A percentile compares a stretch with the other conserved stretches of the same genome.
These are phyloP conservation scores for Hyaloscypha hepaticicola DNA, from an alignment of 495 filamentous ascomycete genomes.

Conservation along the genomic window DNA sequence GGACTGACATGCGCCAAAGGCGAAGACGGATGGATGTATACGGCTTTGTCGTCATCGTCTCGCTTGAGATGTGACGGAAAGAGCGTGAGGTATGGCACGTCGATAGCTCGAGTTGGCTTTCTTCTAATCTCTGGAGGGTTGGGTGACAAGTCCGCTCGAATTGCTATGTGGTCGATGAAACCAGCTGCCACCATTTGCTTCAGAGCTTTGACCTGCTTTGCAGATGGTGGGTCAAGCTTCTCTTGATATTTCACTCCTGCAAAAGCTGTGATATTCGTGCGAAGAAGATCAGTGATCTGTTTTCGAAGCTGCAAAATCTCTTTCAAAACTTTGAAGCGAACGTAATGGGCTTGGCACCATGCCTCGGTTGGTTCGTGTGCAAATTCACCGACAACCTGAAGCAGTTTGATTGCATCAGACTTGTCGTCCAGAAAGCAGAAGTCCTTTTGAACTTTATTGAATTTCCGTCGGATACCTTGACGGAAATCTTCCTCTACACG, in stretches of 20 bases:
- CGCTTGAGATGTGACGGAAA: conserved; percentile 60
- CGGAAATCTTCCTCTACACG: conserved; percentile 66
- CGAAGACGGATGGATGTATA: conserved; percentile 58
- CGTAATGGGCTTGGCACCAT: conserved; percentile 81
- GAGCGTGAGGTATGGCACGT: conserved; percentile 88
- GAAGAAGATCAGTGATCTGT: conserved; percentile 80
- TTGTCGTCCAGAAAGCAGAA: conserved; percentile 79
- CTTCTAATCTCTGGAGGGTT: conserved; percentile 66
- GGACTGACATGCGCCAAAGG: conserved; percentile 68
- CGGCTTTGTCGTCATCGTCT: conserved; percentile 37
- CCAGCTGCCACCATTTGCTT: conserved; percentile 90
- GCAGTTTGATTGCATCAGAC: conserved; percentile 85
- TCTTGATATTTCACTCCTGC: conserved; percentile 55
- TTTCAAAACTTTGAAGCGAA: conserved; percentile 78
- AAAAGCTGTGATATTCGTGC: conserved; percentile 68
- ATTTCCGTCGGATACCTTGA: conserved; percentile 64
- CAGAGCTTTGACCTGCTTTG: conserved; percentile 73
- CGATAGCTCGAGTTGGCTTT: conserved; percentile 76
- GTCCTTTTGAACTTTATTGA: conserved; percentile 71
- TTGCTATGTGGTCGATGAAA: conserved; percentile 94
- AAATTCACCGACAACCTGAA: conserved; percentile 85
- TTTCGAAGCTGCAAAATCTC: conserved; percentile 80
- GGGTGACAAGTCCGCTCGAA: conserved; percentile 83
- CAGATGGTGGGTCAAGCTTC: conserved; percentile 65
- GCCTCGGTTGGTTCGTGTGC: conserved; percentile 61